Evolutionary conservation across 371 early-diverging fungal species (phyloP), one percentile per base, ranked within the genome.

Genomic region (Haplosporangium sp.): DNA sequence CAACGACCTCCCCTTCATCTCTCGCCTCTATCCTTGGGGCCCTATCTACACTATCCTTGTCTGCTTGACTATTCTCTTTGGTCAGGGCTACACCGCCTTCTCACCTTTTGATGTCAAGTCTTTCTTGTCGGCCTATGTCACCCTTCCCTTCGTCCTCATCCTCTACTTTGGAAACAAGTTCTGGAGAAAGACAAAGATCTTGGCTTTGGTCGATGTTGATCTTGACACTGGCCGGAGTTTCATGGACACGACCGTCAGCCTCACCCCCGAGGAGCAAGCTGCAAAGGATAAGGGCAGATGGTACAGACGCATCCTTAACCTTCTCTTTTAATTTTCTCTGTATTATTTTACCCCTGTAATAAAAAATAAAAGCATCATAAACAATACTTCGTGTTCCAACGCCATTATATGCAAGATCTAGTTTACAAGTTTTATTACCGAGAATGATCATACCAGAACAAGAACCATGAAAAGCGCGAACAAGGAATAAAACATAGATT

Each of bases 1-100:
- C 46, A 67, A 80, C 10, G 91, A 90, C 46, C 81, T 95, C 42
- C 92, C 94, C 0, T 95, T 91, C 75, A 9, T 48, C 43, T 58
- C 59, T 10, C 52, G 51, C 40, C 58, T 66, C 43, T 66, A 57
- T 20, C 56, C 59, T 38, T 57, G 23, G 16, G 58, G 57, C 18
- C 53, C 59, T 45, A 52, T 66, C 51, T 58, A 58, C 59, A 58
- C 59, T 43, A 50, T 66, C 50, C n/a, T 57, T 12, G 42, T 66
- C 13, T 58, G 58, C 54, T 38, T 57, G 41, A n/a, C 52, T 16
- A 58, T 66, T 40, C 45, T 64, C 20, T 16, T 66, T 11, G 66
- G 57, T 14, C 66, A 66, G 37, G 59, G 57, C 3, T 58, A 58
- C 46, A 29, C 57, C 48, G 38, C 58, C 12, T 64, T 64, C 29